Evolutionary conservation across 2,329 filamentous ascomycete genomes (phyloP), one percentile per base, ranked within the genome.

Genomic region (Neurospora crassa): DNA sequence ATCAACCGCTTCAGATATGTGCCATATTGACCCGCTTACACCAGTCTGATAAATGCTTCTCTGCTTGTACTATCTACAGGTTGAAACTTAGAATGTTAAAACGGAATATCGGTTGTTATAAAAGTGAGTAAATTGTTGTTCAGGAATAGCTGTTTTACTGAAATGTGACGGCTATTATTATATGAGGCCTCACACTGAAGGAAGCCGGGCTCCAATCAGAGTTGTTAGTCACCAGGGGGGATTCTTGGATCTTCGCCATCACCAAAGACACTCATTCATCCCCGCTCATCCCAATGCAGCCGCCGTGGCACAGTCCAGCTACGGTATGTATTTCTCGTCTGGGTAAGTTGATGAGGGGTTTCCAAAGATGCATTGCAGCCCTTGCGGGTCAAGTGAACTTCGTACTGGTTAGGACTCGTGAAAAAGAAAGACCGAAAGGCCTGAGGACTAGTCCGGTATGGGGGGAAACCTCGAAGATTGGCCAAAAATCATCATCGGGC

Each of bases 51-150:
- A 12, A 53, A 4, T 29, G n/a, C 45, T 53, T 24, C 20, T 53
- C 20, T 29, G 20, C 16, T 53, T 14, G 16, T 5, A 53, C 11
- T 5, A 53, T 24, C 45, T 53, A 12, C n/a, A 53, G 20, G 20
- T 53, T 3, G 45, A 29, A 47, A 4, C 8, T 45, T 3, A 29
- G 29, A 5, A 5, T 29, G 29, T 29, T 29, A 3, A 4, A 29
- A 29, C 2, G 2, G 29, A 3, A 29, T 29, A 29, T 4, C 29
- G 29, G 29, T 29, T 29, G 29, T 3, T 67, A 37, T 71, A 71
- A 40, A 63, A 70, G 71, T 43, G 68, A 72, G 75, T 80, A 88
- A 88, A 63, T 6, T 45, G 18, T 10, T 45, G 43, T 20, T n/a
- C 18, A 67, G 34, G 11, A 40, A 67, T 16, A 34, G 16, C 18